A percentile compares a stretch with the other conserved stretches of the same genome.
Conservation (phyloP, 805 yeast species). For the Komagataella populi region DNA sequence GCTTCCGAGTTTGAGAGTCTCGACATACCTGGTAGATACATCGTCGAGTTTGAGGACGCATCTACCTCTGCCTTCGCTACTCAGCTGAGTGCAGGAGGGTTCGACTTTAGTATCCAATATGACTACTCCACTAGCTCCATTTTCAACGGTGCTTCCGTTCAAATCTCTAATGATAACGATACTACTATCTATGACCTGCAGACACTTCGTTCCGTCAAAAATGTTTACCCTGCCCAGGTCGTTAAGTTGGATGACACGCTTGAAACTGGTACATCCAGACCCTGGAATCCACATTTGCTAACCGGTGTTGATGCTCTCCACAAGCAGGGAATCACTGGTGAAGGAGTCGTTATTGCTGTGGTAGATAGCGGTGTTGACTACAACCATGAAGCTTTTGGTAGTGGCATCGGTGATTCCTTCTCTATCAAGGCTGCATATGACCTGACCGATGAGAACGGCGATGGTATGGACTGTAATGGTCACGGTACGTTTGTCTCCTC, state of each 20-base stretch:
- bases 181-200: slow-evolving; percentile 1
- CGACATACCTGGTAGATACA: slow-evolving; percentile 2
- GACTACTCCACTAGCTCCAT: slow-evolving; percentile 1
- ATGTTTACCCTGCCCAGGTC: slow-evolving; percentile 5
- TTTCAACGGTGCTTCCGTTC: slow-evolving; percentile 3
- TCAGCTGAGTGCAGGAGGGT: background rate
- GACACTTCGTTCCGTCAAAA: slow-evolving; percentile 2
- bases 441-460: slow-evolving; percentile 2
- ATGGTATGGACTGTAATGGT: slow-evolving; percentile 10
- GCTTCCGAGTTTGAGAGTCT: background rate
- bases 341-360: slow-evolving; percentile 7
- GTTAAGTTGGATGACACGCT: background rate
- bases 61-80: slow-evolving; percentile 1
- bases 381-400: slow-evolving; percentile 9
- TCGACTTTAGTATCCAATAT: background rate
- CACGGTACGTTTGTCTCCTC: slow-evolving; percentile 13
- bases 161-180: background rate
- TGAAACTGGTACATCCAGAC: background rate
- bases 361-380: slow-evolving; percentile 8
- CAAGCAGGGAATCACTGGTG: slow-evolving; percentile 7
- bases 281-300: slow-evolving; percentile 9
- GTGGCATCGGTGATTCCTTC: slow-evolving; percentile 7
- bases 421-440: slow-evolving; percentile 8
- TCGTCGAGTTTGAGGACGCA: slow-evolving; percentile 2
- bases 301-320: slow-evolving; percentile 10